Evolutionary conservation across 148 eudicot genomes (phyloP), one percentile per base, ranked within the genome.

Genomic region (Camellia japonica): DNA sequence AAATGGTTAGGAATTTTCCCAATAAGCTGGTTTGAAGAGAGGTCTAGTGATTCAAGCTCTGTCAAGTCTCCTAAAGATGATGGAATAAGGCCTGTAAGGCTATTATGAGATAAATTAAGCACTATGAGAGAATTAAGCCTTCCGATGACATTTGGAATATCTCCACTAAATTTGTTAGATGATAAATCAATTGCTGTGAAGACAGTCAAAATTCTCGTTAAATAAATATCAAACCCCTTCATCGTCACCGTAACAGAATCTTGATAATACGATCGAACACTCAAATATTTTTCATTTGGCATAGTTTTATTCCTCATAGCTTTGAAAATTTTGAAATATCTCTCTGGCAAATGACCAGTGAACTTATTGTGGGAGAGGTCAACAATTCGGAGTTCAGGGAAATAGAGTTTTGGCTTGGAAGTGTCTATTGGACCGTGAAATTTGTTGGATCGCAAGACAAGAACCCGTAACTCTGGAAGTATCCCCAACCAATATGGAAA

Each of bases 341-440:
- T 16, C 3, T 10, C 3, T 1, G 79, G 75, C 38, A 89, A 47
- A 3, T 47, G 13, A 7, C 88, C 87, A 10, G 6, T 58, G 60
- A 92, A 89, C 30, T 65, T 72, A 75, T 92, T 92, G 44, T 68
- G 79, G 23, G 91, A 85, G 9, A 91, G 76, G 64, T 91, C 94
- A 1, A 88, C 9, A 12, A 91, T 90, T 67, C 86, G 95, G 62
- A 90, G 87, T 30, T 75, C 12, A 59, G 84, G 84, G 86, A 85
- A 82, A 1, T 30, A 15, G 6, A 19, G 3, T 30, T 41, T 58
- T n/a, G 0, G 49, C 23, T 20, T 23, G 2, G 55, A 42, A 70
- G 85, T 80, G 20, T 3, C 18, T 12, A 84, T 58, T 16, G 78
- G 23, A 42, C 89, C 91, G 23, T 64, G 46, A 19, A 89, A 83